Evolutionary conservation across 495 filamentous ascomycete species (phyloP), one percentile per base, ranked within the genome.

Genomic region (Xylaria acuta): DNA sequence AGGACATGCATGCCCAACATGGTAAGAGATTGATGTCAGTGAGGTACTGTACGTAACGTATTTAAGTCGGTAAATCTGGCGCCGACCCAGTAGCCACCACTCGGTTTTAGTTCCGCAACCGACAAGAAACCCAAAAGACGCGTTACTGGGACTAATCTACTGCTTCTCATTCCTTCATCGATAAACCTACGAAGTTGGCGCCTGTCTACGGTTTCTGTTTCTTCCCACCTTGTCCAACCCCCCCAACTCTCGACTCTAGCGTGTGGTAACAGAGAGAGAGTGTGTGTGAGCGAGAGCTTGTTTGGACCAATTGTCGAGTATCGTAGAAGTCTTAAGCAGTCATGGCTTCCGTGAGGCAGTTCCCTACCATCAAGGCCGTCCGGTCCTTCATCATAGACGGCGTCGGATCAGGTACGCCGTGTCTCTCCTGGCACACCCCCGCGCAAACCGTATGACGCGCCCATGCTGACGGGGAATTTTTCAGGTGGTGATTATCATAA

Each of bases 401-500:
- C 71, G 92, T 96, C 3, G 94, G 94, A 66, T 94, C 93, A 62
- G 92, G 92, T 78, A 80, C 62, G 75, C 43, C 56, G 56, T 4
- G n/a, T 41, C 18, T 34, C 27, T 8, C 25, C 25, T 16, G 8
- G 9, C 20, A 7, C 14, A 20, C 25, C 41, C 34, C 45, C 1
- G 3, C 32, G 1, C 1, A 51, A 18, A 12, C 20, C 30, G 20
- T 30, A 38, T 8, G 34, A 43, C 56, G 22, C 4, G 36, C 40
- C 16, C 27, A 54, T 34, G 38, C 69, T 71, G 18, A 71, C 60
- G 9, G 16, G 12, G 30, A 54, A 67, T 0, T 56, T n/a, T n/a
- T n/a, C n/a, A 84, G 88, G 88, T 40, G 94, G 94, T 71, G 94
- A 97, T 78, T 97, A 97, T 77, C 94, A 97, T 86, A 97, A 97